Conservation (phyloP, 495 filamentous ascomycete genomes). For the Daldinia concentrica region DNA sequence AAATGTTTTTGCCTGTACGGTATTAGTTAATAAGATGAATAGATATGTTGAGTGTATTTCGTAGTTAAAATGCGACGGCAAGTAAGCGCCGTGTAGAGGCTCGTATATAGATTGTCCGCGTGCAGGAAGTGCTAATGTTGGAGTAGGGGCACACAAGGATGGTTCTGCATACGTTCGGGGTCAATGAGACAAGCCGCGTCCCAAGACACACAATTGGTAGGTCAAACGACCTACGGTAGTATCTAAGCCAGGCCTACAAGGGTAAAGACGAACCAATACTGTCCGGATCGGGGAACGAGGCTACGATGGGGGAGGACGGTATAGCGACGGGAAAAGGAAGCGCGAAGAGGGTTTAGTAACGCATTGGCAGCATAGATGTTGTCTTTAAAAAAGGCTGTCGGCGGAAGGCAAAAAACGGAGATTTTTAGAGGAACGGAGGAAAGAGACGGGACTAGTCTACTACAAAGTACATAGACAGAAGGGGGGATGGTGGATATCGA, state of each 20-base stretch:
- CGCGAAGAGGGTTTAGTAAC: constrained; percentile 7
- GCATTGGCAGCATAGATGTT: constrained; percentile 15
- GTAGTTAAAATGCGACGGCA: not conserved
- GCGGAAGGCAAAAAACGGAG: constrained; percentile 1
- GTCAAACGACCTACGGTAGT: constrained; percentile 37
- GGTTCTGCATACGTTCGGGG: constrained; percentile 37
- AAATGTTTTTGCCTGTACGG: not conserved
- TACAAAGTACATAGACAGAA: not conserved
- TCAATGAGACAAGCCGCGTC: constrained; percentile 36
- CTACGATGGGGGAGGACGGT: not conserved
- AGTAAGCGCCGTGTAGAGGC: constrained; percentile 1
- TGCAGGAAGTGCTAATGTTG: constrained; percentile 25
- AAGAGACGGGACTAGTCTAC: not conserved
- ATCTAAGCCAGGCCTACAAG: constrained; percentile 23
- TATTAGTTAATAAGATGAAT: constrained; percentile 13
- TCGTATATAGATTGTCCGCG: constrained; percentile 5
- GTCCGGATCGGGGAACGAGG: constrained; percentile 11
- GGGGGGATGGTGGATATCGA: not conserved
- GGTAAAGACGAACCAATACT: constrained; percentile 4
- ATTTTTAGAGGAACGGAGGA: not conserved
- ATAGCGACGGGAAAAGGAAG: constrained; percentile 11
- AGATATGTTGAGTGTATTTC: not conserved
- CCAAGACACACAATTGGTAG: constrained; percentile 41
- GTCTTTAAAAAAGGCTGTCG: constrained; percentile 1
- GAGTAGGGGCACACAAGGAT: constrained; percentile 39